phyloP scores from a whole-genome alignment of 345 rosid genomes.

The Turnera subulata region DNA sequence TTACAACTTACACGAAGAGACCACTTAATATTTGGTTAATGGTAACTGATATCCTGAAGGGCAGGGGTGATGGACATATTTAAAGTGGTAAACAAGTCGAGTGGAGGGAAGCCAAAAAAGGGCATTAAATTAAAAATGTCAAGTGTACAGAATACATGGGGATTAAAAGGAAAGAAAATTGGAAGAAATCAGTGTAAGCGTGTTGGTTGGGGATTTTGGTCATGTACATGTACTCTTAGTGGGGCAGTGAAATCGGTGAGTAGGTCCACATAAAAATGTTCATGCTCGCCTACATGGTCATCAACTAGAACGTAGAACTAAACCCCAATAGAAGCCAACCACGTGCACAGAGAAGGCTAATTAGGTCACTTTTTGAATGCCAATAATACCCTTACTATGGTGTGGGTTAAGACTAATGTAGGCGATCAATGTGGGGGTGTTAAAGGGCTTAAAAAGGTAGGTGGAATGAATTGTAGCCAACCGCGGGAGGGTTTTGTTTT shows the following conservation, averaged over 20 bases:
- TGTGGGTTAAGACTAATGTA: too few relatives aligned
- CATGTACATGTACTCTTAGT: neutral
- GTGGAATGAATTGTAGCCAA: neutral
- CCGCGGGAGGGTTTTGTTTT: slow-evolving; percentile 14
- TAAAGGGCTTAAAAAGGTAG: neutral
- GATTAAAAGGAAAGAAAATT: neutral
- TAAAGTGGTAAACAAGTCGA: too few relatives aligned
- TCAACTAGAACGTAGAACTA: neutral
- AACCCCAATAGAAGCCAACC: neutral
- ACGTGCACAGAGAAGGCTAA: neutral
- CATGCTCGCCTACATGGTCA: neutral
- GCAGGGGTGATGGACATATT: too few relatives aligned
- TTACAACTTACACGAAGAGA: neutral
- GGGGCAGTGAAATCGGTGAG: slow-evolving; percentile 1
- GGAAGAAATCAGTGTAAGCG: neutral
- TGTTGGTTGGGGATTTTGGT: neutral
- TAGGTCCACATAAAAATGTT: neutral
- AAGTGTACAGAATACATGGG: neutral
- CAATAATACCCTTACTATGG: neutral
- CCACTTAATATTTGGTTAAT: neutral
- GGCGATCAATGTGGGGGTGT: too few relatives aligned
- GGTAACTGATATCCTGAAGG: neutral
- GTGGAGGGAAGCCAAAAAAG: too few relatives aligned
- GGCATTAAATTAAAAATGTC: too few relatives aligned
- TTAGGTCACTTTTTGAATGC: neutral